Conservation (phyloP, 2,329 filamentous ascomycete species). For the Penicillium frequentans region DNA sequence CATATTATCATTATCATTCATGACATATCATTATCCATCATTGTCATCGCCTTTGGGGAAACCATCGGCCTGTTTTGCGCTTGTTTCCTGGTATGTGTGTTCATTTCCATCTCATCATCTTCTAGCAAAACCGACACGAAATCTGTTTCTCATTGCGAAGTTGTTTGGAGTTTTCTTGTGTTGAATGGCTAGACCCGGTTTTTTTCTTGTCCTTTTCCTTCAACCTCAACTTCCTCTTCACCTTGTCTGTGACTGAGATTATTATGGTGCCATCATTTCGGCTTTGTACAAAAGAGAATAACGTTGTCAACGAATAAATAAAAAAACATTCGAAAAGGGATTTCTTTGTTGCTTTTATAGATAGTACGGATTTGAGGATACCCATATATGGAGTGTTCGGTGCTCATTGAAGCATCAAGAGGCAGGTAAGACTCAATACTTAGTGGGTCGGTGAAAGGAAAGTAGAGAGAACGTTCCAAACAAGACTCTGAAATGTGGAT, state of each 20-base stretch:
- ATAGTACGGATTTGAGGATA: background rate
- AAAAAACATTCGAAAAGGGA: constrained; percentile 18
- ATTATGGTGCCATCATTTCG: constrained; percentile 21
- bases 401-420: background rate
- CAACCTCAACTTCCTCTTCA: background rate
- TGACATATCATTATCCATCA: background rate
- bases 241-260: background rate
- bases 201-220: constrained; percentile 2
- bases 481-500: background rate
- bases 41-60: background rate
- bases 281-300: constrained; percentile 27
- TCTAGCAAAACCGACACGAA: constrained; percentile 4
- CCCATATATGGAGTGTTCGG: background rate
- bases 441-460: background rate
- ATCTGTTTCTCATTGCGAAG: constrained; percentile 8
- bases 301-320: constrained; percentile 19
- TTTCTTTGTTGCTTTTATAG: background rate
- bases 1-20: constrained; percentile 1
- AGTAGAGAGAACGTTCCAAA: background rate
- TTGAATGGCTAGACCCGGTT: constrained; percentile 16
- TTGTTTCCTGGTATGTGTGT: background rate
- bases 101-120: constrained; percentile 4
- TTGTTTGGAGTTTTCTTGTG: constrained; percentile 18
- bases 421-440: background rate
- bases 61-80: background rate